phyloP scores from a whole-genome alignment of 2,329 filamentous ascomycete genomes.

The Paraphoma sp. region DNA sequence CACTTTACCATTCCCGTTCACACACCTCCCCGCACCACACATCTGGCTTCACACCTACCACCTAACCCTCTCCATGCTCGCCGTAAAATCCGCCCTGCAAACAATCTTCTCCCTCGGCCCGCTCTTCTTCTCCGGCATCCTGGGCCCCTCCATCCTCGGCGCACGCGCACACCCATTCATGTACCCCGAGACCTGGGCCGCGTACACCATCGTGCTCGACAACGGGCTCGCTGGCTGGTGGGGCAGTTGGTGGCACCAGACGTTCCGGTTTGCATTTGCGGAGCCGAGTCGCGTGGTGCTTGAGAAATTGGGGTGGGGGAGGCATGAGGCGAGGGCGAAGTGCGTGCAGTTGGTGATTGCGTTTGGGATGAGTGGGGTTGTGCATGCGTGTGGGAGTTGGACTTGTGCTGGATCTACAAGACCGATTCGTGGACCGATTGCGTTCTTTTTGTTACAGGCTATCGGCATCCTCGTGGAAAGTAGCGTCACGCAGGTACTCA shows the following conservation, averaged over 20 bases:
- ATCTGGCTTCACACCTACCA: conserved; percentile 63
- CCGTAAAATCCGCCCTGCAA: conserved; percentile 66
- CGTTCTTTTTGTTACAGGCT: conserved; percentile 77
- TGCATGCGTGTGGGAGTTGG: conserved; percentile 76
- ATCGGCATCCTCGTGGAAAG: conserved; percentile 69
- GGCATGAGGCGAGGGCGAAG: conserved; percentile 45
- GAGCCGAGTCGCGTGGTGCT: conserved; percentile 63
- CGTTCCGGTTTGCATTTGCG: conserved; percentile 76
- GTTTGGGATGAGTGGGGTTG: conserved; percentile 69
- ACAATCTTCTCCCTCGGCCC: conserved; percentile 67
- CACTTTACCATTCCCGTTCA: conserved; percentile 55
- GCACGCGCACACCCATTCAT: conserved; percentile 66
- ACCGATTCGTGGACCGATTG: conserved; percentile 59
- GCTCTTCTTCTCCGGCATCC: conserved; percentile 64
- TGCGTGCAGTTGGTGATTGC: conserved; percentile 57
- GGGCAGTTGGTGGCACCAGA: conserved; percentile 90
- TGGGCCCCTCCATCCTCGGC: conserved; percentile 66
- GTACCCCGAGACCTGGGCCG: conserved; percentile 66
- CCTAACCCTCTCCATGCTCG: conserved; percentile 61
- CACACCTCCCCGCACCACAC: conserved; percentile 47
- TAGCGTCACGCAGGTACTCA: conserved; percentile 29
- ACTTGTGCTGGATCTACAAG: conserved; percentile 63
- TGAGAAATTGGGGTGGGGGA: conserved; percentile 32
- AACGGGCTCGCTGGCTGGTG: conserved; percentile 81
- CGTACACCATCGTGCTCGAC: conserved; percentile 63